phyloP scores from a whole-genome alignment of 306 rosid genomes.

The Acacia confusa region DNA sequence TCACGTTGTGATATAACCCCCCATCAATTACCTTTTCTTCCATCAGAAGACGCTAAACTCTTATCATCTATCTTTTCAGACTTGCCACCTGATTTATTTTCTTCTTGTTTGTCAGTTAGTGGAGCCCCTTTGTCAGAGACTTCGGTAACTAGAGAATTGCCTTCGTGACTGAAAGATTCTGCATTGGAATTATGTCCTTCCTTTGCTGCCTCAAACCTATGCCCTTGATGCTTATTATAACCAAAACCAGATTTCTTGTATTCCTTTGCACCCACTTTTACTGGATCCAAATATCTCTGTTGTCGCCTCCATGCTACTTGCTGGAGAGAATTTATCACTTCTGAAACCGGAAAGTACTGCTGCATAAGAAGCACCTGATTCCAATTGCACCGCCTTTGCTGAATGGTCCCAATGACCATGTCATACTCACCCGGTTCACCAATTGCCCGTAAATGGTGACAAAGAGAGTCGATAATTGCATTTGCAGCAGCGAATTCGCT shows the following conservation, averaged over 20 bases:
- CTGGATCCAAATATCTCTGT: slow-evolving; percentile 64
- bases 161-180: slow-evolving; percentile 50
- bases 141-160: slow-evolving; percentile 39
- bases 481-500: slow-evolving; percentile 96
- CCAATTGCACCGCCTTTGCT: slow-evolving; percentile 81
- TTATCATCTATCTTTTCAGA: slow-evolving; percentile 49
- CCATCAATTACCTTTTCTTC: slow-evolving; percentile 53
- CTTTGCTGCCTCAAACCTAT: slow-evolving; percentile 55
- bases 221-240: slow-evolving; percentile 62
- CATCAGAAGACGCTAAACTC: slow-evolving; percentile 40
- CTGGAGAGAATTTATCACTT: slow-evolving; percentile 68
- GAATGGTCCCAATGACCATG: slow-evolving; percentile 56
- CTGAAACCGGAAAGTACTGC: slow-evolving; percentile 85
- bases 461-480: slow-evolving; percentile 85
- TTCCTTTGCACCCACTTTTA: slow-evolving; percentile 59
- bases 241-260: slow-evolving; percentile 60
- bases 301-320: slow-evolving; percentile 84
- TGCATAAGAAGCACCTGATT: slow-evolving; percentile 94
- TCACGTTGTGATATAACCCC: slow-evolving; percentile 6
- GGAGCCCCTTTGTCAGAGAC: slow-evolving; percentile 53
- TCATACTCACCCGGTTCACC: slow-evolving; percentile 85
- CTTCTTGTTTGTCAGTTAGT: slow-evolving; percentile 43
- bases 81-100: slow-evolving; percentile 47
- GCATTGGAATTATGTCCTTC: slow-evolving; percentile 53
- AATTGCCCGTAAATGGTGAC: slow-evolving; percentile 73